Conservation (phyloP, 1,139 yeast genomes). For the Yamadazyma jaroonii region DNA sequence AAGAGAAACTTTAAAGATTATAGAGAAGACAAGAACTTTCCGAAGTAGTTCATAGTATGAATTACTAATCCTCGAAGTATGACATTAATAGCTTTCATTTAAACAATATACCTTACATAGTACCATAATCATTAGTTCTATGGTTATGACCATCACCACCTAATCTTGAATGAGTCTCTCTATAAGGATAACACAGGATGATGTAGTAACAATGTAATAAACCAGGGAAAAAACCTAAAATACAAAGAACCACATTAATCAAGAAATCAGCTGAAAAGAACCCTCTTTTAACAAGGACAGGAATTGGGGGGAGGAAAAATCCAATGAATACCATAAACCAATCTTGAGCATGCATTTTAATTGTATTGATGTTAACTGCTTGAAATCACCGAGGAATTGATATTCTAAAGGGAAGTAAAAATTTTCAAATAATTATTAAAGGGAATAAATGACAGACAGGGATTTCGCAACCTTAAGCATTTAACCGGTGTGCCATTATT, state of each 20-base stretch:
- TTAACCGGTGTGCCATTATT: background rate
- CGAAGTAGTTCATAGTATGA: too few relatives aligned
- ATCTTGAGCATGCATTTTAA: conserved; percentile 62
- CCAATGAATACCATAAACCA: conserved; percentile 78
- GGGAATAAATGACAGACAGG: background rate
- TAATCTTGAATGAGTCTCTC: conserved; percentile 27
- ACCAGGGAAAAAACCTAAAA: conserved; percentile 83
- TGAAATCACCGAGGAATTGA: too few relatives aligned
- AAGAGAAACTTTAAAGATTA: too few relatives aligned
- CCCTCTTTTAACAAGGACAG: conserved; percentile 78
- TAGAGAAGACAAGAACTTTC: too few relatives aligned
- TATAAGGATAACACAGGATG: conserved; percentile 53
- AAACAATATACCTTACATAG: conserved; percentile 12
- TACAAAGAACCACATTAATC: conserved; percentile 71
- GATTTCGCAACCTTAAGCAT: background rate
- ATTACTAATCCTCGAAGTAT: too few relatives aligned
- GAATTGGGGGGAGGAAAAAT: conserved; percentile 79
- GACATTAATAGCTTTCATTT: too few relatives aligned
- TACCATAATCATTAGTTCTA: conserved; percentile 26
- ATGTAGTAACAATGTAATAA: conserved; percentile 63
- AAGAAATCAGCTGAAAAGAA: conserved; percentile 66
- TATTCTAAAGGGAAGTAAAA: too few relatives aligned
- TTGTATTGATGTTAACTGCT: background rate
- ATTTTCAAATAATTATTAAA: conserved; percentile 1
- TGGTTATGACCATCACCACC: conserved; percentile 34